phyloP scores from a whole-genome alignment of 179 eudicot species.

The Gypsophila paniculata region DNA sequence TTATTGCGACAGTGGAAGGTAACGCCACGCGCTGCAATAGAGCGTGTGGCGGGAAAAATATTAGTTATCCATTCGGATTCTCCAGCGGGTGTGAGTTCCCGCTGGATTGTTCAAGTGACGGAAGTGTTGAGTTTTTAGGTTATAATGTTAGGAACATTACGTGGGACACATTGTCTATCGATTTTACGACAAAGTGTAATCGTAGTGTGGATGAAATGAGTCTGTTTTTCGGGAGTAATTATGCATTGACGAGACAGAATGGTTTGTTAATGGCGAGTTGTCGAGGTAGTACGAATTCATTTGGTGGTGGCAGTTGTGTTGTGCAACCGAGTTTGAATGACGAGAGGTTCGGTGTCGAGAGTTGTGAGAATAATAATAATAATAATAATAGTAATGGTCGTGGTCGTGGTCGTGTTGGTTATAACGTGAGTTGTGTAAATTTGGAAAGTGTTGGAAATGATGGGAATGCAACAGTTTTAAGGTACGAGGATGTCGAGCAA shows the following conservation, averaged over 20 bases:
- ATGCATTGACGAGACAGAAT: conserved; percentile 41
- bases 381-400: too few species aligned
- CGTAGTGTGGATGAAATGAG: conserved; percentile 33
- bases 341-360: conserved; percentile 18
- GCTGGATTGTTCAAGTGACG: conserved; percentile 36
- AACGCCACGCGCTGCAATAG: conserved; percentile 24
- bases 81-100: conserved; percentile 38
- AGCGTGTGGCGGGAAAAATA: conserved; percentile 30
- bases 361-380: not conserved
- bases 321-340: conserved; percentile 31
- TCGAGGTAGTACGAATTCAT: not conserved
- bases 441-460: not conserved
- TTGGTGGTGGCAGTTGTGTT: conserved; percentile 27
- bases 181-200: conserved; percentile 45
- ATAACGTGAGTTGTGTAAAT: conserved; percentile 39
- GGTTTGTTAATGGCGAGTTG: conserved; percentile 44
- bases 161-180: conserved; percentile 31
- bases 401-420: not conserved
- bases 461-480: conserved; percentile 26
- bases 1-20: not conserved
- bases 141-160: conserved; percentile 48
- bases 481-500: conserved; percentile 20
- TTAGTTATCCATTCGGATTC: conserved; percentile 72
- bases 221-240: conserved; percentile 29
- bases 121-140: conserved; percentile 27